A percentile compares a stretch with the other conserved stretches of the same genome.
phyloP scores from a whole-genome alignment of 139 green algal genomes.

The Coelastrella sp. region DNA sequence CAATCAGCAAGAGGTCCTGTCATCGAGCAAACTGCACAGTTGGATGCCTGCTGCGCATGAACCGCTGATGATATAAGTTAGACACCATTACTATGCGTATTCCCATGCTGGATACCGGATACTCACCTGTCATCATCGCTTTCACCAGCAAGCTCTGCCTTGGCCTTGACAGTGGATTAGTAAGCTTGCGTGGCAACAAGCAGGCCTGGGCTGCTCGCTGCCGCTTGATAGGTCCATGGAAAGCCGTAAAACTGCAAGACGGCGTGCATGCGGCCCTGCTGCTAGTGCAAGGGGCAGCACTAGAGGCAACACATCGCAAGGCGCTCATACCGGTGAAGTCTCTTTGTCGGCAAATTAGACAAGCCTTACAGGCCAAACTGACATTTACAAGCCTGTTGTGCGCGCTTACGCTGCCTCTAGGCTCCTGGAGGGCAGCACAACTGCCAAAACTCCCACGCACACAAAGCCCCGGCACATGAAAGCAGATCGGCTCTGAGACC shows the following conservation, averaged over 20 bases:
- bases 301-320: neutral
- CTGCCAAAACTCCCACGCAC: too few relatives aligned
- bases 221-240: neutral
- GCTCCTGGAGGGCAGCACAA: too few relatives aligned
- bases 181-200: neutral
- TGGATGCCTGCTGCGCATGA: too few relatives aligned
- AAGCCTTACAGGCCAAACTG: too few relatives aligned
- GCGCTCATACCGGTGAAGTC: neutral
- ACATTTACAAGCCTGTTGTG: too few relatives aligned
- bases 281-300: neutral
- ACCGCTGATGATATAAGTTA: too few relatives aligned
- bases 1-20: neutral
- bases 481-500: too few relatives aligned
- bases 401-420: too few relatives aligned
- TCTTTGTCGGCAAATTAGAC: too few relatives aligned
- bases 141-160: neutral
- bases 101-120: neutral
- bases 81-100: neutral
- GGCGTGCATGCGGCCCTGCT: neutral
- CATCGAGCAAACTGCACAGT: too few relatives aligned
- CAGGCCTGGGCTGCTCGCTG: neutral
- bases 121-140: slow-evolving; percentile 23
- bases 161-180: neutral
- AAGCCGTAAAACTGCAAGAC: neutral
- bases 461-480: too few relatives aligned